Percentiles rank a stretch among this genome's conserved stretches.
phyloP scores from a whole-genome alignment of 495 filamentous ascomycete genomes.

The Margaritispora aquatica region DNA sequence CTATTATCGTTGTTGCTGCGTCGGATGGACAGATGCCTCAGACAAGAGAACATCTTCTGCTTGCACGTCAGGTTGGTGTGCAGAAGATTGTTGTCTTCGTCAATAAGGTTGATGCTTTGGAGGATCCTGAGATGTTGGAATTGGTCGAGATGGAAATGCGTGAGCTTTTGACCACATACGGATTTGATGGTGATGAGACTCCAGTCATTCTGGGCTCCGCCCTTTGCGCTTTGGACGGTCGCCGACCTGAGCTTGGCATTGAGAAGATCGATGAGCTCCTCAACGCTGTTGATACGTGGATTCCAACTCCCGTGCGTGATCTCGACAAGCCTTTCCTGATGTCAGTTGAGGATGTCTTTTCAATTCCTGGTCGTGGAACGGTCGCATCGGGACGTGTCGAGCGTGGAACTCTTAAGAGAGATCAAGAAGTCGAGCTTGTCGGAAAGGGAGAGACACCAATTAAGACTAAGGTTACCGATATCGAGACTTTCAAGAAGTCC shows the following conservation, averaged over 20 bases:
- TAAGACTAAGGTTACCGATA: constrained; percentile 98
- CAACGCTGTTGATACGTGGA: constrained; percentile 89
- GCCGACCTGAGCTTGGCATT: constrained; percentile 79
- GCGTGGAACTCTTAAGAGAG: constrained; percentile 87
- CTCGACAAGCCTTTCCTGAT: constrained; percentile 97
- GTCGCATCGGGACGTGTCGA: constrained; percentile 96
- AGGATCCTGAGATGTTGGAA: constrained; percentile 99
- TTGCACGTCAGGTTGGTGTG: constrained; percentile 96
- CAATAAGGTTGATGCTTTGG: constrained; percentile 96
- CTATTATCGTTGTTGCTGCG: constrained; percentile 96
- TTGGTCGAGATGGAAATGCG: constrained; percentile 99
- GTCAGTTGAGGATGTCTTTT: constrained; percentile 98
- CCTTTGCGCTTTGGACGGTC: constrained; percentile 86
- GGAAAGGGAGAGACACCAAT: constrained; percentile 71
- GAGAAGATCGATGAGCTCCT: constrained; percentile 83
- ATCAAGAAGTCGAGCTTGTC: constrained; percentile 87
- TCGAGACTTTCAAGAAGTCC: constrained; percentile 99
- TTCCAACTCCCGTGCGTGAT: constrained; percentile 85
- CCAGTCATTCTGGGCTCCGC: constrained; percentile 95
- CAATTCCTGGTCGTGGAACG: constrained; percentile 94
- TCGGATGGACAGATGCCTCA: constrained; percentile 99
- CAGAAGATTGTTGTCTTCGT: constrained; percentile 98
- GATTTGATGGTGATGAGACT: constrained; percentile 96
- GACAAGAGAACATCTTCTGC: constrained; percentile 95
- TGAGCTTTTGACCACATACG: constrained; percentile 84